Conservation (phyloP, 345 rosid species). For the Clarkia xantiana region DNA sequence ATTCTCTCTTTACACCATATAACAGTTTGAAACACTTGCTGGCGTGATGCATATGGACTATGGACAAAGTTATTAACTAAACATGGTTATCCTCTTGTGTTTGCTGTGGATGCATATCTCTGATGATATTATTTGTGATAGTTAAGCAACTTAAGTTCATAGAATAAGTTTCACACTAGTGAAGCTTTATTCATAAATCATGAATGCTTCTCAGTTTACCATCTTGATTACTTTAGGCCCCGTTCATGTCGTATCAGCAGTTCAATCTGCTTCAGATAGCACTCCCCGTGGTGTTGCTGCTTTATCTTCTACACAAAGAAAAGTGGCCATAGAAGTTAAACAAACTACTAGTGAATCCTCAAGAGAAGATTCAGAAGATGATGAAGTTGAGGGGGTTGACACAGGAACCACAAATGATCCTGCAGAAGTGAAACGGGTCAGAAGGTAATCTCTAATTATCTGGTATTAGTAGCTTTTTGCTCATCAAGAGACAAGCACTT, state of each 20-base stretch:
- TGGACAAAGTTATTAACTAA: too few species aligned
- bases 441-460: constrained; percentile 8
- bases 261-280: constrained; percentile 24
- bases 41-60: too few species aligned
- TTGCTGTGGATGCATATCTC: too few species aligned
- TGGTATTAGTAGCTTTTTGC: neutral
- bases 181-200: too few species aligned
- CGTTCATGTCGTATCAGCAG: constrained; percentile 14
- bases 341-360: constrained; percentile 89
- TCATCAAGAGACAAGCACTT: neutral
- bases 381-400: constrained; percentile 83
- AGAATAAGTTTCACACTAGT: too few species aligned
- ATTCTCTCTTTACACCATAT: too few species aligned
- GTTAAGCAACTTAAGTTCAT: too few species aligned
- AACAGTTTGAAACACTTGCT: too few species aligned
- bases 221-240: constrained; percentile 23
- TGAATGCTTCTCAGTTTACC: neutral
- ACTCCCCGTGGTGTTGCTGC: constrained; percentile 20
- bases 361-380: constrained; percentile 81
- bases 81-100: too few species aligned
- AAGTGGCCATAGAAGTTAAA: constrained; percentile 28
- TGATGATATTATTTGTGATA: too few species aligned
- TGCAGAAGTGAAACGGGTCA: constrained; percentile 11
- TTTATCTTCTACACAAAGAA: constrained; percentile 18
- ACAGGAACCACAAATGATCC: constrained; percentile 65